These are phyloP conservation scores for Hordeum pubiflorum DNA, from an alignment of 202 grass and related monocot species.

Conservation along the genomic window DNA sequence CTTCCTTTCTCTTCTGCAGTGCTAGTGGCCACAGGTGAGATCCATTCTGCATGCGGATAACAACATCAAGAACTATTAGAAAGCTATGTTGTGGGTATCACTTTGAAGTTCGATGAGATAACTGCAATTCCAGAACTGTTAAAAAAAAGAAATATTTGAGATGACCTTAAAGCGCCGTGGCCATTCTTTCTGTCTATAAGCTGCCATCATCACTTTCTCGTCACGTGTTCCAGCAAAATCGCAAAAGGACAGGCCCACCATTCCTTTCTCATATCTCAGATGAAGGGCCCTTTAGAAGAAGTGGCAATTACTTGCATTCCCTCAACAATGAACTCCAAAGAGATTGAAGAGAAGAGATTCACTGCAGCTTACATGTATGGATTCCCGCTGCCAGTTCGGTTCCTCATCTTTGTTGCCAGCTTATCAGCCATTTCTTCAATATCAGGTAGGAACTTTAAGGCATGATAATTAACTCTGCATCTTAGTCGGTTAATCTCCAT, in stretches of 20 bases:
- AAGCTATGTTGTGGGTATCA: background rate
- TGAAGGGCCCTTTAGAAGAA: slow-evolving; percentile 60
- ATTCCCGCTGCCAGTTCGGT: slow-evolving; percentile 52
- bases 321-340: slow-evolving; percentile 7
- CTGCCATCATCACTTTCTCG: slow-evolving; percentile 71
- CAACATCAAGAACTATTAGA: background rate
- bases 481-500: slow-evolving; percentile 68
- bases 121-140: background rate
- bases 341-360: background rate
- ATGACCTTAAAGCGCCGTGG: slow-evolving; percentile 83
- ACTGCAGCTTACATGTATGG: slow-evolving; percentile 61
- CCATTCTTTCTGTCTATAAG: slow-evolving; percentile 76
- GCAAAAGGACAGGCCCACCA: slow-evolving; percentile 76
- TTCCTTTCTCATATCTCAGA: slow-evolving; percentile 81
- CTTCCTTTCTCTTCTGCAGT: slow-evolving; percentile 88
- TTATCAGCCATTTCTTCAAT: slow-evolving; percentile 83
- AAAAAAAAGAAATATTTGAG: background rate
- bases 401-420: slow-evolving; percentile 76
- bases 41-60: slow-evolving; percentile 57
- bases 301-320: background rate
- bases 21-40: slow-evolving; percentile 89
- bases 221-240: slow-evolving; percentile 72
- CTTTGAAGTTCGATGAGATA: background rate
- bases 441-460: slow-evolving; percentile 66
- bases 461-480: slow-evolving; percentile 78